phyloP scores from a whole-genome alignment of 1,139 yeast species.

The Wickerhamomyces sp. region DNA sequence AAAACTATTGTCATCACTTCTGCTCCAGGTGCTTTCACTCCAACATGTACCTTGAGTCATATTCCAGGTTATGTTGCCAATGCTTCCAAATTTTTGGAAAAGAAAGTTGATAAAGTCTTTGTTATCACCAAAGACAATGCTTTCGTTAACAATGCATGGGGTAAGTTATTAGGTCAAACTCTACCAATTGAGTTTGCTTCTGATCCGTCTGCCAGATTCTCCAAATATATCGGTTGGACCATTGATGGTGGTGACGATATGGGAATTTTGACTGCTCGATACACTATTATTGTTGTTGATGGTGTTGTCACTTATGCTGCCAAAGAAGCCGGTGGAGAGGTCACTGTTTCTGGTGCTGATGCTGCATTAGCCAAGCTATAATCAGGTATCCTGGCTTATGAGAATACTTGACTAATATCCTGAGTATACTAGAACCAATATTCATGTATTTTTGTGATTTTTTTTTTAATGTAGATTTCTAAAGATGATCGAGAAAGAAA shows the following conservation, averaged over 20 bases:
- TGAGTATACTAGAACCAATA: background rate
- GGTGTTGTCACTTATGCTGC: conserved; percentile 64
- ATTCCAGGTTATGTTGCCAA: conserved; percentile 67
- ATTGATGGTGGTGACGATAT: conserved; percentile 44
- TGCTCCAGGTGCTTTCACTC: conserved; percentile 92
- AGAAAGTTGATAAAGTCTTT: conserved; percentile 68
- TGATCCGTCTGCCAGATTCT: conserved; percentile 64
- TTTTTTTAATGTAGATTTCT: background rate
- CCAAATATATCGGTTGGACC: conserved; percentile 56
- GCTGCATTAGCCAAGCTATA: conserved; percentile 41
- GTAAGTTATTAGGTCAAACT: conserved; percentile 51
- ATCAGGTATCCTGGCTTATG: background rate
- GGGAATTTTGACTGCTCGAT: conserved; percentile 68
- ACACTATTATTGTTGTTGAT: conserved; percentile 62
- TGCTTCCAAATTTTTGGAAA: conserved; percentile 47
- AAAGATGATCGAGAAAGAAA: no score
- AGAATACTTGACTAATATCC: background rate
- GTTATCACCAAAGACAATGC: conserved; percentile 80
- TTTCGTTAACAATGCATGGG: conserved; percentile 79
- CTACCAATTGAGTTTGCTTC: conserved; percentile 59
- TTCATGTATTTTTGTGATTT: background rate
- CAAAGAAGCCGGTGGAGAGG: conserved; percentile 57
- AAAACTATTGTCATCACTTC: conserved; percentile 59
- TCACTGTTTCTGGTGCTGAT: conserved; percentile 59
- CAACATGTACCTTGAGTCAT: conserved; percentile 79